A percentile compares a stretch with the other conserved stretches of the same genome.
Conservation (phyloP, 2,329 filamentous ascomycete species). For the Reticulascus tulasneorum region DNA sequence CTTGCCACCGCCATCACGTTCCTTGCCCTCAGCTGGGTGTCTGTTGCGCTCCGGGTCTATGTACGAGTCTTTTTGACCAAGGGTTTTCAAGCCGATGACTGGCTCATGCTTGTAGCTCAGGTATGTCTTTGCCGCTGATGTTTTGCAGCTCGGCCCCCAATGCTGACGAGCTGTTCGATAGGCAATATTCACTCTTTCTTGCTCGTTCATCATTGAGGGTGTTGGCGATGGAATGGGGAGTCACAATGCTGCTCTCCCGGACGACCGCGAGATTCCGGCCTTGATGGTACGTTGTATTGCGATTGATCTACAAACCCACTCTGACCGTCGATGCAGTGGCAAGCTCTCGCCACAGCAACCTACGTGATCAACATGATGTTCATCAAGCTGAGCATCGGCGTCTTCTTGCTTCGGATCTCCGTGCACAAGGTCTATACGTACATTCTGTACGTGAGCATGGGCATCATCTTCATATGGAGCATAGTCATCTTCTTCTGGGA, state of each 20-base stretch:
- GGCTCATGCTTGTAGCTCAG: constrained; percentile 48
- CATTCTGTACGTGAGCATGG: constrained; percentile 41
- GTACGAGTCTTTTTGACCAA: constrained; percentile 39
- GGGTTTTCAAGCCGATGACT: constrained; percentile 46
- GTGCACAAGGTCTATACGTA: constrained; percentile 42
- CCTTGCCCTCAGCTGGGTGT: constrained; percentile 36
- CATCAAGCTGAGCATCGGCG: constrained; percentile 51
- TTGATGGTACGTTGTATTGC: constrained; percentile 33
- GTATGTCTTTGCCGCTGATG: constrained; percentile 23
- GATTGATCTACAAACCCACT: neutral
- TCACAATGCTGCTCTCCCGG: constrained; percentile 41
- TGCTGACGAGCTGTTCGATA: constrained; percentile 17
- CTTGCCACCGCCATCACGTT: constrained; percentile 32
- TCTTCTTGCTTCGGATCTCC: constrained; percentile 47
- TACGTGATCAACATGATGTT: constrained; percentile 54
- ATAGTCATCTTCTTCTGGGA: constrained; percentile 49
- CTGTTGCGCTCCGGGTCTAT: constrained; percentile 39
- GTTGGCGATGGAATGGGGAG: constrained; percentile 39
- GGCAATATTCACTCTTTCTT: constrained; percentile 44
- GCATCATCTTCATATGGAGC: constrained; percentile 43
- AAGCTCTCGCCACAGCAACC: constrained; percentile 45
- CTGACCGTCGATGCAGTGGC: constrained; percentile 33
- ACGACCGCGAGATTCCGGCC: constrained; percentile 37
- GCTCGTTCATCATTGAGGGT: constrained; percentile 40
- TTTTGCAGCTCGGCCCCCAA: neutral